A percentile compares a stretch with the other conserved stretches of the same genome.
These are phyloP conservation scores for Pichia sp. DNA, from an alignment of 1,139 yeast species.

Conservation along the genomic window DNA sequence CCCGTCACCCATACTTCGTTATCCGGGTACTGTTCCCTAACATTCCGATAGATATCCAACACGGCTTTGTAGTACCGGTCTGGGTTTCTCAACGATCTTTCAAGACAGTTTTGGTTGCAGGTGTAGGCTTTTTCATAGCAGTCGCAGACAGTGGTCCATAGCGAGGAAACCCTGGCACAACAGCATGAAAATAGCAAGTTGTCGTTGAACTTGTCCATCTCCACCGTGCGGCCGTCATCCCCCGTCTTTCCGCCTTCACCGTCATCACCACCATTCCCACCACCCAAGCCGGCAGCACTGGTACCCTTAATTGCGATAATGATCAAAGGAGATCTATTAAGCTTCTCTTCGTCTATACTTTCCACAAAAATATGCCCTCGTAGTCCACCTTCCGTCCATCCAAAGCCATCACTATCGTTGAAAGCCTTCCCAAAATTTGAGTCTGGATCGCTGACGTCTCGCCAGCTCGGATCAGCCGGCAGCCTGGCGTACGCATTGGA, in stretches of 20 bases:
- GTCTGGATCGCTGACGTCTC: constrained; percentile 50
- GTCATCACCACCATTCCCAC: constrained; percentile 66
- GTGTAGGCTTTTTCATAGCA: constrained; percentile 84
- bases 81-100: constrained; percentile 63
- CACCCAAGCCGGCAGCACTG: constrained; percentile 77
- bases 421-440: constrained; percentile 14
- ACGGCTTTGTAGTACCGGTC: constrained; percentile 84
- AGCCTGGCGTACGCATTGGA: constrained; percentile 85
- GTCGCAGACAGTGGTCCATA: constrained; percentile 96
- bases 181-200: constrained; percentile 90
- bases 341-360: constrained; percentile 37
- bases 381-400: constrained; percentile 83
- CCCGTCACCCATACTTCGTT: constrained; percentile 88
- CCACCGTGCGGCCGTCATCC: constrained; percentile 72
- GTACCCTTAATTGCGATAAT: constrained; percentile 90
- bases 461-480: constrained; percentile 85
- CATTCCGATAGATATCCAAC: constrained; percentile 72
- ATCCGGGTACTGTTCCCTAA: constrained; percentile 62
- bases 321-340: constrained; percentile 42
- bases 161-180: constrained; percentile 86
- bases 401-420: constrained; percentile 46
- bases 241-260: constrained; percentile 69
- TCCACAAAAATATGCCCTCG: constrained; percentile 88
- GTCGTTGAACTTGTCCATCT: constrained; percentile 79
- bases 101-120: constrained; percentile 85